Conservation (phyloP, 345 rosid genomes). For the Linum trigynum region DNA sequence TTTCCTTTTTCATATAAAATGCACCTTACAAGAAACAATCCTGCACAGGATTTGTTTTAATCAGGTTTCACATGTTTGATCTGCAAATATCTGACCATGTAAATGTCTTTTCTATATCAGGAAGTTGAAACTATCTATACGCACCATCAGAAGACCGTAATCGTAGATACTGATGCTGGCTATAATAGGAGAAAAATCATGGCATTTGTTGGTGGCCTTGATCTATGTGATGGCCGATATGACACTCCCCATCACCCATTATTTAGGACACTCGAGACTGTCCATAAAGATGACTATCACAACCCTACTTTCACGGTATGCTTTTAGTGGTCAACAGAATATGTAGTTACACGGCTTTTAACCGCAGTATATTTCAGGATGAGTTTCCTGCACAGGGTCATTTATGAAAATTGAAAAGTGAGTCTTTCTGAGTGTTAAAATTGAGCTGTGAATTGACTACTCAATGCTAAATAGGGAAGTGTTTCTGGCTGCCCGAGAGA, state of each 20-base stretch:
- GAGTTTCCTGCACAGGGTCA: background rate
- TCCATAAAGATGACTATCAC: constrained; percentile 84
- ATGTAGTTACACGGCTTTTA: constrained; percentile 5
- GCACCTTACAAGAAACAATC: background rate
- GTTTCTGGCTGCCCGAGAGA: constrained; percentile 75
- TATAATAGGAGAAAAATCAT: constrained; percentile 59
- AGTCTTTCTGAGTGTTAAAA: too few species aligned
- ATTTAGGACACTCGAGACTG: constrained; percentile 58
- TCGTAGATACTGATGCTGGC: constrained; percentile 91
- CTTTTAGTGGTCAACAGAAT: constrained; percentile 10
- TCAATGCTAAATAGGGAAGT: constrained; percentile 38
- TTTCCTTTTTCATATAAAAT: too few species aligned
- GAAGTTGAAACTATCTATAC: constrained; percentile 91
- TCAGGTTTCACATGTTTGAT: background rate
- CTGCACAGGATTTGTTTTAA: background rate
- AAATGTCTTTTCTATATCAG: constrained; percentile 28
- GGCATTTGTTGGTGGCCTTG: constrained; percentile 95
- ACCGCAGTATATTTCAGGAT: constrained; percentile 1
- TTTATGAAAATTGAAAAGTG: too few species aligned
- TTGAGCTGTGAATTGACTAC: too few species aligned
- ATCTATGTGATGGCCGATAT: constrained; percentile 88
- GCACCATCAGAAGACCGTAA: constrained; percentile 91
- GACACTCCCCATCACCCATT: constrained; percentile 80
- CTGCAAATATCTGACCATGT: constrained; percentile 3
- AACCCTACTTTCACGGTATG: constrained; percentile 82